These are phyloP conservation scores for Xylariaceae sp. DNA, from an alignment of 2,329 filamentous ascomycete species.

Conservation along the genomic window DNA sequence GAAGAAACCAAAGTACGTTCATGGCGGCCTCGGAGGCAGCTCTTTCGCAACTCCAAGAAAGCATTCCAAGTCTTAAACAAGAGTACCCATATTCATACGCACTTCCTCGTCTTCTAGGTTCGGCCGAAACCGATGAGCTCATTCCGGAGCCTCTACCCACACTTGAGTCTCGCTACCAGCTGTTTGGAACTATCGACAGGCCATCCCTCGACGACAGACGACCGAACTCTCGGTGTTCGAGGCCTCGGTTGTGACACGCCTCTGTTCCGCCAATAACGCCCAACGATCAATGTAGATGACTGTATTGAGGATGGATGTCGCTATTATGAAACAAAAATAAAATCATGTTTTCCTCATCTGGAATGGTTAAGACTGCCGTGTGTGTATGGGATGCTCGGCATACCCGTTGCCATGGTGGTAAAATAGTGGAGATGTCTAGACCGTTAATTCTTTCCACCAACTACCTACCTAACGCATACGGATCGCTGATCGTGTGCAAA, in stretches of 20 bases:
- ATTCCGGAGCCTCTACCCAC: conserved; percentile 26
- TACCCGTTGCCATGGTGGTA: conserved; percentile 24
- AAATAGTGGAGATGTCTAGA: conserved; percentile 31
- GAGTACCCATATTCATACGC: conserved; percentile 69
- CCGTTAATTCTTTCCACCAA: conserved; percentile 33
- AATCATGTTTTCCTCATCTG: conserved; percentile 36
- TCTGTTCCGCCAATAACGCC: conserved; percentile 22
- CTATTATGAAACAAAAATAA: conserved; percentile 37
- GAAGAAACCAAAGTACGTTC: conserved; percentile 99
- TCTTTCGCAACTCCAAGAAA: conserved; percentile 68
- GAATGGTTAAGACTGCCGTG: conserved; percentile 29
- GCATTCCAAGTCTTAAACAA: conserved; percentile 59
- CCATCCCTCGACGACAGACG: conserved; percentile 25
- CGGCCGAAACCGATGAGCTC: conserved; percentile 75
- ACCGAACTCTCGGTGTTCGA: conserved; percentile 13
- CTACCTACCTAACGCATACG: conserved; percentile 22
- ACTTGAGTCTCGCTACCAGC: conserved; percentile 23
- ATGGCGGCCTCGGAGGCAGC: conserved; percentile 66
- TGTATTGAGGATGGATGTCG: conserved; percentile 32
- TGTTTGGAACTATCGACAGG: conserved; percentile 24
- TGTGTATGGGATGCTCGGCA: conserved; percentile 19
- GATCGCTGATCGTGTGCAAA: conserved; percentile 29
- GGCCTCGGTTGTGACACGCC: conserved; percentile 13
- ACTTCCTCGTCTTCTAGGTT: conserved; percentile 80
- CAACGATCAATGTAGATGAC: conserved; percentile 26